Percentiles rank a stretch among this genome's conserved stretches.
Evolutionary conservation across 139 green algal genomes (phyloP).

Genomic region (Deuterostichococcus epilithicus): DNA sequence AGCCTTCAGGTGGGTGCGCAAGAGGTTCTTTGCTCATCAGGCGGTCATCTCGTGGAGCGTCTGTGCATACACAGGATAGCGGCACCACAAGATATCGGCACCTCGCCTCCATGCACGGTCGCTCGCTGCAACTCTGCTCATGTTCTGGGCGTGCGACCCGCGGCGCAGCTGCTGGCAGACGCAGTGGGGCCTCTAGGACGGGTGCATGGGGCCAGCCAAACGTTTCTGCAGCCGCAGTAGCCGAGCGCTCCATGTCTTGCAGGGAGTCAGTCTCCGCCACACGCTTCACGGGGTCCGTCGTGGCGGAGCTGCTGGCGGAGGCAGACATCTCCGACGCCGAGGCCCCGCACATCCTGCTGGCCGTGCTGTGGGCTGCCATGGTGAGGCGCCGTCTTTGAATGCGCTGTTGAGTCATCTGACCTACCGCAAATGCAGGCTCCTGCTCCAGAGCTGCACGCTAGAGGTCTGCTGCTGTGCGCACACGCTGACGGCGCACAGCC

Average conservation of each 20-base stretch:
- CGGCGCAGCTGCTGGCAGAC: too few species aligned
- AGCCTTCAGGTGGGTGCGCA: constrained; percentile 22
- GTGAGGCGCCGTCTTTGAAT: background rate
- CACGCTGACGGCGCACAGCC: background rate
- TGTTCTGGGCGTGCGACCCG: too few species aligned
- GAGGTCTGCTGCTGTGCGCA: background rate
- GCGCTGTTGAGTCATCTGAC: background rate
- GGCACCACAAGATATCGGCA: too few species aligned
- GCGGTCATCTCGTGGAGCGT: background rate
- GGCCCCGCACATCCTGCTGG: constrained; percentile 65
- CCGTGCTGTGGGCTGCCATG: constrained; percentile 68
- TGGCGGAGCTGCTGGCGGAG: constrained; percentile 42
- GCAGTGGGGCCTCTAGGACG: too few species aligned
- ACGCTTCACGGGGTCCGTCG: constrained; percentile 42
- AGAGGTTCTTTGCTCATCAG: too few species aligned
- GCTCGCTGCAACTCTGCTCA: too few species aligned
- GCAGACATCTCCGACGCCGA: constrained; percentile 32
- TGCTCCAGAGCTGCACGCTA: background rate
- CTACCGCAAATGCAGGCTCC: background rate
- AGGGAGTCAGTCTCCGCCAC: constrained; percentile 28
- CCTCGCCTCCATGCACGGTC: too few species aligned
- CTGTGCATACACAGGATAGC: too few species aligned
- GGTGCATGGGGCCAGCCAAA: too few species aligned
- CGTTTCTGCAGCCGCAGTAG: too few species aligned
- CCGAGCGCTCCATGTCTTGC: constrained; percentile 2